Evolutionary conservation across 192 early-diverging fungal species (phyloP), one percentile per base, ranked within the genome.

Genomic region (Entophlyctis helioformis): DNA sequence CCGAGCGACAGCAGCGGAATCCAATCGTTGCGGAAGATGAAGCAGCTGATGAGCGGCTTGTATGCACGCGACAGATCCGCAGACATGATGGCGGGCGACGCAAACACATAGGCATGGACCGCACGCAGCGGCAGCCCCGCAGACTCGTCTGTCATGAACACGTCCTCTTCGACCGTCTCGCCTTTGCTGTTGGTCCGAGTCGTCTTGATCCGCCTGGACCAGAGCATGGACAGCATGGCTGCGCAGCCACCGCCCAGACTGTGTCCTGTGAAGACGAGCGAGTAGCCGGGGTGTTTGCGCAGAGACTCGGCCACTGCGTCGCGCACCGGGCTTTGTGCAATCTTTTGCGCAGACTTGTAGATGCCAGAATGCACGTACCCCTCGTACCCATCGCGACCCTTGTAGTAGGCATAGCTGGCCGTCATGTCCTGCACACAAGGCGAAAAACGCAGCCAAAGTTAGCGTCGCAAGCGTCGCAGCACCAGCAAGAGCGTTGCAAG

Each of bases 231-330:
- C 4, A 95, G 54, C 10, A 91, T 50, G 0, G 86, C 76, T 0
- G 88, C 91, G 5, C 90, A 86, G 1, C 86, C 89, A 27, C 82
- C 91, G 39, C 91, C 91, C 20, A 95, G 56, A 22, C 81, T 85
- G 57, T 95, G 91, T 0, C 91, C 91, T 7, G 83, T 85, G 15
- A 95, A 53, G 1, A 95, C 80, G 36, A 95, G 60, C 1, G 82
- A 80, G 54, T 88, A 95, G 27, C 73, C 72, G 2, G 85, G 85
- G 42, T 86, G 81, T 22, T 70, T 53, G 13, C 69, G 59, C 36
- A 95, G 51, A 0, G 89, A 87, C 31, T 84, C 71, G 9, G 64
- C 61, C 12, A 95, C 80, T 5, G 80, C 75, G 31, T 74, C 74
- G 2, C 44, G 39, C 15, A 63, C 54, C 10, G 61, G 43, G 29